Evolutionary conservation across 805 yeast genomes (phyloP).

Genomic region (Yarrowia sp.): DNA sequence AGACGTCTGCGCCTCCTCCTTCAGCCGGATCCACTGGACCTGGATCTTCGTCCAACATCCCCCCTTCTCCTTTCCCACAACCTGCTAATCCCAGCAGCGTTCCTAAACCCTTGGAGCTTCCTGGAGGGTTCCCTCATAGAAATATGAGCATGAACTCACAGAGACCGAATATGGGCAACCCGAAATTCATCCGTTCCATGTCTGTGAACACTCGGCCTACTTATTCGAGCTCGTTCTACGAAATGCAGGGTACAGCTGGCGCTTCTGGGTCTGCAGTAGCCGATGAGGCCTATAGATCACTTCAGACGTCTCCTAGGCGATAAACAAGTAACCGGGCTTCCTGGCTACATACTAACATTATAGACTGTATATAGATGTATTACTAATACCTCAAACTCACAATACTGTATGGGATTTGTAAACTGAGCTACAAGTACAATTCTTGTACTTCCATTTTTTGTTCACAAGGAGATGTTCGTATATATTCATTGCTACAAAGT

Average conservation of each 20-base stretch:
- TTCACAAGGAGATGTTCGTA: no score
- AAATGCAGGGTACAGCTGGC: constrained; percentile 15
- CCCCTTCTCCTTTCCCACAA: constrained; percentile 18
- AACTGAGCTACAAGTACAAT: no score
- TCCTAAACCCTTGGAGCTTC: constrained; percentile 26
- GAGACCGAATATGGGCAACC: constrained; percentile 15
- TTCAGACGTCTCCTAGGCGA: constrained; percentile 27
- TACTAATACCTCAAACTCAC: no score
- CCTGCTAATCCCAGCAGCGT: constrained; percentile 25
- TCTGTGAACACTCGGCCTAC: constrained; percentile 44
- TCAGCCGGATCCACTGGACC: background rate
- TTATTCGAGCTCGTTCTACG: constrained; percentile 25
- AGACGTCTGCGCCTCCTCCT: constrained; percentile 12
- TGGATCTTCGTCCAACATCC: background rate
- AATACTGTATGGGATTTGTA: no score
- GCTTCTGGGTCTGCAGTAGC: constrained; percentile 25
- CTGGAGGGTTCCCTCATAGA: constrained; percentile 28
- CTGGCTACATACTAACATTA: background rate
- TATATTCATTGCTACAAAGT: background rate
- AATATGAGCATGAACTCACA: constrained; percentile 33
- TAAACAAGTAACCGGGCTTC: background rate
- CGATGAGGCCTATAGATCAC: constrained; percentile 40
- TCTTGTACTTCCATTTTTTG: no score
- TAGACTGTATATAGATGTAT: background rate
- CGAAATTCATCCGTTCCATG: constrained; percentile 41